Conservation (phyloP, 257 asterid species). For the Knoxia roxburghii region DNA sequence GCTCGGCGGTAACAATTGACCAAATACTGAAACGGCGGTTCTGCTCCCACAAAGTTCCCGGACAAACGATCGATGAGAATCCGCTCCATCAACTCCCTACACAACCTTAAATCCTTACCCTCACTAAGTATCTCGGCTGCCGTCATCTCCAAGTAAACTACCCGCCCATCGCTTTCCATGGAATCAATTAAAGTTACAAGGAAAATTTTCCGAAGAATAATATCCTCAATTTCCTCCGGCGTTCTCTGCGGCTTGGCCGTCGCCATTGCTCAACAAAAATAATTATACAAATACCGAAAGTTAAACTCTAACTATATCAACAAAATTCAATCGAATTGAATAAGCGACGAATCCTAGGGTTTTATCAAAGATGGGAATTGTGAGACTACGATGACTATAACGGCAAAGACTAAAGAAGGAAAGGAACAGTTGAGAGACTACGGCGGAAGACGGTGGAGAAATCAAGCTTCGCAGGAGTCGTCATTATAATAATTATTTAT, state of each 20-base stretch:
- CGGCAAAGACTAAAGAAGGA: background rate
- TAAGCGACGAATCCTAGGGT: background rate
- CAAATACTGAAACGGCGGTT: conserved; percentile 69
- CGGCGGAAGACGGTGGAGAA: conserved; percentile 7
- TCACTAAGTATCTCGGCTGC: conserved; percentile 91
- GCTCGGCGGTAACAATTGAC: conserved; percentile 76
- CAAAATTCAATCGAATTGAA: background rate
- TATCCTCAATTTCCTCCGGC: conserved; percentile 84
- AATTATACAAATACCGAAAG: background rate
- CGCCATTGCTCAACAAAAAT: conserved; percentile 42
- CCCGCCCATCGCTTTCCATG: conserved; percentile 61
- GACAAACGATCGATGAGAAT: conserved; percentile 77
- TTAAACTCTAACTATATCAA: background rate
- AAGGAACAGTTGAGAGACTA: background rate
- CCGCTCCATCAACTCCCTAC: conserved; percentile 81
- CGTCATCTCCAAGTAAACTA: conserved; percentile 63
- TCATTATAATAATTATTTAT: background rate
- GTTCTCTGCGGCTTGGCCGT: conserved; percentile 56
- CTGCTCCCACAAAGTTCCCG: conserved; percentile 54
- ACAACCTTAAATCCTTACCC: conserved; percentile 59
- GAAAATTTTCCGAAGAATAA: conserved; percentile 73
- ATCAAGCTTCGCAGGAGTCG: background rate
- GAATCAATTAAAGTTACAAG: conserved; percentile 64
- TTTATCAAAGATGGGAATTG: background rate
- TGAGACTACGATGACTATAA: background rate